Percentiles rank a stretch among this genome's conserved stretches.
Conservation (phyloP, 2,329 filamentous ascomycete species). For the Penicillium sp. region DNA sequence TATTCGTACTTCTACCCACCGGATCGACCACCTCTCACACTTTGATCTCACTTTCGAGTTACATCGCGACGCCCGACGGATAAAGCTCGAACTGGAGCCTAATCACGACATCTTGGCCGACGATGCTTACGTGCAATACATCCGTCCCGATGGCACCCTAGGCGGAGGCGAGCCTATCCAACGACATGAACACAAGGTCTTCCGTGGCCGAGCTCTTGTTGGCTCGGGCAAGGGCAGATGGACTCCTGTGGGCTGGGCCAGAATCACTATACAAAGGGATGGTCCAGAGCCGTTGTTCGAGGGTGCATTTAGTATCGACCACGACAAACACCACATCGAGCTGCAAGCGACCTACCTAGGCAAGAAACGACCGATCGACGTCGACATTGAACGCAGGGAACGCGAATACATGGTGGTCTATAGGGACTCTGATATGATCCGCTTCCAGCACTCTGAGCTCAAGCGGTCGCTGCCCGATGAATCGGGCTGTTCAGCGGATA, state of each 20-base stretch:
- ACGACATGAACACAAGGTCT: constrained; percentile 72
- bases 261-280: constrained; percentile 72
- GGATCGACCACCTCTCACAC: constrained; percentile 70
- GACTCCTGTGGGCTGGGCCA: constrained; percentile 79
- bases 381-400: constrained; percentile 51
- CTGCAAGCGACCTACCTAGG: constrained; percentile 66
- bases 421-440: constrained; percentile 77
- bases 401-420: constrained; percentile 85
- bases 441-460: constrained; percentile 53
- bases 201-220: constrained; percentile 71
- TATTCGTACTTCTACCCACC: constrained; percentile 72
- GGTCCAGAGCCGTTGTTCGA: constrained; percentile 78
- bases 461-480: constrained; percentile 51
- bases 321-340: constrained; percentile 83
- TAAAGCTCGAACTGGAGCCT: constrained; percentile 78
- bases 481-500: constrained; percentile 65
- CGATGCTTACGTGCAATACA: constrained; percentile 66
- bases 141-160: constrained; percentile 67
- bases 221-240: constrained; percentile 61
- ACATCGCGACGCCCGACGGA: constrained; percentile 59
- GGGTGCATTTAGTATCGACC: constrained; percentile 75
- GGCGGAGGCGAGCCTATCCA: constrained; percentile 63
- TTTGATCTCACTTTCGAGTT: constrained; percentile 83
- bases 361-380: constrained; percentile 68
- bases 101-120: constrained; percentile 84